Percentiles rank a stretch among this genome's conserved stretches.
These are phyloP conservation scores for Colletotrichum godetiae DNA, from an alignment of 2,329 filamentous ascomycete species.

Conservation along the genomic window DNA sequence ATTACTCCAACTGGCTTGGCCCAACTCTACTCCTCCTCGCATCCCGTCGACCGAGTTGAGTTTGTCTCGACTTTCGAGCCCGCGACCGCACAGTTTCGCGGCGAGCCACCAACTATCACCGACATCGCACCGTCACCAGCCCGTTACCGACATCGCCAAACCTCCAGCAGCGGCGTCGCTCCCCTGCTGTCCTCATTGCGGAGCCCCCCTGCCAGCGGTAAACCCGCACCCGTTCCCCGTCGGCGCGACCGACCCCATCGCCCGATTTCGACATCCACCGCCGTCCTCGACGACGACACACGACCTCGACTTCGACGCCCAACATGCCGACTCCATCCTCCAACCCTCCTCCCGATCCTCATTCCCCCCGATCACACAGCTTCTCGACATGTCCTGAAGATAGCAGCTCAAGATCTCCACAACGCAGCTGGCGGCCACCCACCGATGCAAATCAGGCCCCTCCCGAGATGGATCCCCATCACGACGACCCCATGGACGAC, in stretches of 20 bases:
- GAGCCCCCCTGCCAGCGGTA: constrained; percentile 34
- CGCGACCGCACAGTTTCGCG: background rate
- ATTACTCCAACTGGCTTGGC: constrained; percentile 7
- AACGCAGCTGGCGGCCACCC: constrained; percentile 35
- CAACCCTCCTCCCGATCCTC: constrained; percentile 51
- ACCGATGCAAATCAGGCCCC: constrained; percentile 19
- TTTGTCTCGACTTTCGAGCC: constrained; percentile 1
- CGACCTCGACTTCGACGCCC: constrained; percentile 19
- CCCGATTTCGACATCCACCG: constrained; percentile 33
- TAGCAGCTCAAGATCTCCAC: constrained; percentile 37
- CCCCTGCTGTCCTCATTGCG: constrained; percentile 32
- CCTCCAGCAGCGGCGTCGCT: constrained; percentile 4
- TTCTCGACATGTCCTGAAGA: constrained; percentile 59
- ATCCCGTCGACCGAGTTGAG: constrained; percentile 21
- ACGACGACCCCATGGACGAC: constrained; percentile 40
- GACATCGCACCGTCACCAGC: background rate
- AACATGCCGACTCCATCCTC: constrained; percentile 61
- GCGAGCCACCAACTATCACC: background rate
- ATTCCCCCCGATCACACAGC: constrained; percentile 49
- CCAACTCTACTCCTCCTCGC: constrained; percentile 1
- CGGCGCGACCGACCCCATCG: constrained; percentile 35
- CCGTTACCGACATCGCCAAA: background rate
- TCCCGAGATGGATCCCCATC: constrained; percentile 41
- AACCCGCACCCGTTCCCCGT: constrained; percentile 35
- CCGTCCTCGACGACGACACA: constrained; percentile 22